A percentile compares a stretch with the other conserved stretches of the same genome.
Conservation (phyloP, 257 asterid genomes). For the Forsythia suspensa region DNA sequence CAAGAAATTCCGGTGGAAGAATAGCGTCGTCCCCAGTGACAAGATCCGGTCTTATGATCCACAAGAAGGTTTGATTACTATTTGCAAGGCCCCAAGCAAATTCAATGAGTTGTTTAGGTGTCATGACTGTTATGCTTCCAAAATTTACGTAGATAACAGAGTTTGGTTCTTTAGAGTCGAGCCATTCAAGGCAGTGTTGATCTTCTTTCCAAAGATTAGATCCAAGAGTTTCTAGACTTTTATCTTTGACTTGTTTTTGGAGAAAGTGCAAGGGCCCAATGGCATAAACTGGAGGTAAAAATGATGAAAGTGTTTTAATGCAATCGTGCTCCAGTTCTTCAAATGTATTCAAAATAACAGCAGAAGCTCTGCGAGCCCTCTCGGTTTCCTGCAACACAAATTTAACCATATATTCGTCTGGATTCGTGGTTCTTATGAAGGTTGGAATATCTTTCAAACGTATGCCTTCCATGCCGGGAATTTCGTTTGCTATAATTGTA, state of each 20-base stretch:
- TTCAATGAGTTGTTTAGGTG: no score
- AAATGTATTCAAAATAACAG: constrained; percentile 48
- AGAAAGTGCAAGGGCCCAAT: constrained; percentile 57
- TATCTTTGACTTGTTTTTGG: not conserved
- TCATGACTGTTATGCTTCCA: no score
- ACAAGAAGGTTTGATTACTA: constrained; percentile 38
- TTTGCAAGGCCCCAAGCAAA: constrained; percentile 57
- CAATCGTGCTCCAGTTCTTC: constrained; percentile 43
- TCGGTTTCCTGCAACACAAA: constrained; percentile 19
- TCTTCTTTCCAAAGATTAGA: no score
- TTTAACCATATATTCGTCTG: constrained; percentile 35
- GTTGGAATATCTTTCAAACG: constrained; percentile 48
- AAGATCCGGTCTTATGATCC: constrained; percentile 58
- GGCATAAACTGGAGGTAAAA: constrained; percentile 39
- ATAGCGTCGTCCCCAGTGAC: constrained; percentile 36
- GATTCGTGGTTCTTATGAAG: constrained; percentile 36
- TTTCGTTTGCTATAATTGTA: constrained; percentile 24
- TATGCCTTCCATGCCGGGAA: constrained; percentile 39
- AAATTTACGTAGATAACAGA: no score
- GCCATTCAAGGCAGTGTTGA: no score
- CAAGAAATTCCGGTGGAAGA: constrained; percentile 34
- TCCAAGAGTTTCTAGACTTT: no score
- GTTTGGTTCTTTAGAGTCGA: no score
- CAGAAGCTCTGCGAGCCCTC: constrained; percentile 32
- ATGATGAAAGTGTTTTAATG: constrained; percentile 28